These are phyloP conservation scores for Cladosporium sp. DNA, from an alignment of 2,329 filamentous ascomycete species.

Conservation along the genomic window DNA sequence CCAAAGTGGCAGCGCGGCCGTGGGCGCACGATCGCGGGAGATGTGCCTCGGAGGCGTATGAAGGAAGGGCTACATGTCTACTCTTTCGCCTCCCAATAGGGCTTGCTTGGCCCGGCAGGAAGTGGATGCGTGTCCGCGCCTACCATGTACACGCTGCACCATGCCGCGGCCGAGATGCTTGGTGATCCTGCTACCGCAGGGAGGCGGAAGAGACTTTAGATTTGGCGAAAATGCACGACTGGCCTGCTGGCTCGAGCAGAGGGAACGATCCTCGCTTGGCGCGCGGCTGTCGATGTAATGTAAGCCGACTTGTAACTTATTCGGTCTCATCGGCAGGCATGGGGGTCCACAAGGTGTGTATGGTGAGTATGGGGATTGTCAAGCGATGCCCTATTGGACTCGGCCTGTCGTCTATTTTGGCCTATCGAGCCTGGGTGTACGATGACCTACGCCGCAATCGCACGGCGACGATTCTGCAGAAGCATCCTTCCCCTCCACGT, in stretches of 20 bases:
- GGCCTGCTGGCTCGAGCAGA: constrained; percentile 11
- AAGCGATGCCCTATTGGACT: constrained; percentile 18
- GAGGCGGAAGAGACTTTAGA: constrained; percentile 7
- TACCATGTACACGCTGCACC: neutral
- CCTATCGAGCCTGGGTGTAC: constrained; percentile 3
- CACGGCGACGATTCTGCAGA: constrained; percentile 12
- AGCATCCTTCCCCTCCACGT: constrained; percentile 18
- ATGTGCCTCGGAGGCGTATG: constrained; percentile 12
- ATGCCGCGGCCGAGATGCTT: constrained; percentile 17
- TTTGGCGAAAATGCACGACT: constrained; percentile 4
- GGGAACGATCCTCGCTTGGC: constrained; percentile 13
- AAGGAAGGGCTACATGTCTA: constrained; percentile 11
- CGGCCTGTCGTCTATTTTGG: constrained; percentile 19
- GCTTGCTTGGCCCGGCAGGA: constrained; percentile 10
- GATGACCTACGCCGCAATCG: constrained; percentile 9
- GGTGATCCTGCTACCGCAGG: constrained; percentile 17
- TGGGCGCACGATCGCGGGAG: constrained; percentile 3
- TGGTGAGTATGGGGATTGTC: constrained; percentile 10
- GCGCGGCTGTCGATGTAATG: constrained; percentile 18
- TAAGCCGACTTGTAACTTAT: constrained; percentile 18
- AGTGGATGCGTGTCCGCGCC: constrained; percentile 5
- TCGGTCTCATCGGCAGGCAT: constrained; percentile 18
- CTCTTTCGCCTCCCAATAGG: constrained; percentile 6
- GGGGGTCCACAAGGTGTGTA: constrained; percentile 14
- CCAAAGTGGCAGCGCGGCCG: constrained; percentile 11